These are phyloP conservation scores for Trematosphaeria pertusa DNA, from an alignment of 2,329 filamentous ascomycete species.

Conservation along the genomic window DNA sequence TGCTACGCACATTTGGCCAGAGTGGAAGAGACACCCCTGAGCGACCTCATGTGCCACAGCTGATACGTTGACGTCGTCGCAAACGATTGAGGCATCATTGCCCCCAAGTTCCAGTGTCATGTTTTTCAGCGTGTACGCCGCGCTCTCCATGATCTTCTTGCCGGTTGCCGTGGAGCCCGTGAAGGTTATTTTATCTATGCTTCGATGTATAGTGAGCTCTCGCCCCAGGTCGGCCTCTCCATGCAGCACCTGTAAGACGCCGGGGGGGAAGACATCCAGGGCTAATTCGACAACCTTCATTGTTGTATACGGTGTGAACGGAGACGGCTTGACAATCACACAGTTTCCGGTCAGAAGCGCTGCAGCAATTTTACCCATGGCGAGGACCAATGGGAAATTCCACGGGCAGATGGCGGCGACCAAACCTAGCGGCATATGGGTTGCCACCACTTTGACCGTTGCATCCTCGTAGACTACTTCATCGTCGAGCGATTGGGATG, in stretches of 20 bases:
- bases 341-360: conserved; percentile 64
- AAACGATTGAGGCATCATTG: conserved; percentile 67
- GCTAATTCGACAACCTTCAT: conserved; percentile 69
- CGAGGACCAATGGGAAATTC: conserved; percentile 63
- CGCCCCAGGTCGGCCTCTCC: conserved; percentile 68
- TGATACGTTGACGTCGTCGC: conserved; percentile 64
- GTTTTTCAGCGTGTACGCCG: conserved; percentile 64
- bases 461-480: conserved; percentile 55
- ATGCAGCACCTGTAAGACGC: conserved; percentile 67
- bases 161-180: conserved; percentile 68
- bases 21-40: conserved; percentile 62
- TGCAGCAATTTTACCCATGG: conserved; percentile 62
- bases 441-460: conserved; percentile 53
- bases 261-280: conserved; percentile 64
- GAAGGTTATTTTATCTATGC: conserved; percentile 68
- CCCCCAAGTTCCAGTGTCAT: conserved; percentile 68
- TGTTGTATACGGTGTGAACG: conserved; percentile 63
- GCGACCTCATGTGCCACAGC: conserved; percentile 58
- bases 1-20: conserved; percentile 57
- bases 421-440: conserved; percentile 58
- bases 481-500: conserved; percentile 48
- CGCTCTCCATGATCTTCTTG: conserved; percentile 66
- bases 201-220: conserved; percentile 64
- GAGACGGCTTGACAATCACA: conserved; percentile 65
- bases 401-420: conserved; percentile 45